A percentile compares a stretch with the other conserved stretches of the same genome.
Evolutionary conservation across 2,329 filamentous ascomycete species (phyloP).

Genomic region (Aspergillus niger): DNA sequence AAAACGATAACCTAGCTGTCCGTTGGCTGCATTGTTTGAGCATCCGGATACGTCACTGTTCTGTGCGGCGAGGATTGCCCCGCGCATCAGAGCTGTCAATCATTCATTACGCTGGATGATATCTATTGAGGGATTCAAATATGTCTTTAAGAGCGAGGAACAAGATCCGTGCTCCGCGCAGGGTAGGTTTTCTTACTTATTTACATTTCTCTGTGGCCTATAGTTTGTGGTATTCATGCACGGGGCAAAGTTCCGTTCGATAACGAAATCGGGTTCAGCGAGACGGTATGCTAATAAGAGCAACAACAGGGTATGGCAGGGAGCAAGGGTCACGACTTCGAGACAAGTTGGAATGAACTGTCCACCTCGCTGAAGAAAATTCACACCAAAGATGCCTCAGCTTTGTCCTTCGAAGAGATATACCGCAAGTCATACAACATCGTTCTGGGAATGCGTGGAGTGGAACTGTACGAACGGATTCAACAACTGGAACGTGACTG

Average conservation of each 20-base stretch:
- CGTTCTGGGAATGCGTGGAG: conserved; percentile 83
- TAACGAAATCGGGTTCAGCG: neutral
- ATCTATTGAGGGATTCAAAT: conserved; percentile 17
- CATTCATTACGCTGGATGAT: conserved; percentile 14
- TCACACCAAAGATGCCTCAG: conserved; percentile 86
- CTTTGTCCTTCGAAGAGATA: conserved; percentile 89
- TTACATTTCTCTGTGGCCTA: conserved; percentile 10
- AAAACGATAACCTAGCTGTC: too few species aligned
- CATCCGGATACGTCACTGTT: neutral
- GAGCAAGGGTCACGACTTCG: conserved; percentile 71
- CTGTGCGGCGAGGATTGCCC: conserved; percentile 12
- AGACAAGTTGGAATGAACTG: conserved; percentile 79
- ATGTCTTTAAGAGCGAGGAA: conserved; percentile 59
- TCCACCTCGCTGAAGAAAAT: conserved; percentile 80
- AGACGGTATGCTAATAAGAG: neutral
- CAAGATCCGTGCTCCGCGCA: conserved; percentile 68
- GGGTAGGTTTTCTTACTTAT: conserved; percentile 54
- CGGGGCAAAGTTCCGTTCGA: neutral
- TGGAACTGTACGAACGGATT: conserved; percentile 77
- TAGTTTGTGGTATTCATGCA: neutral
- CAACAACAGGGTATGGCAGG: conserved; percentile 54
- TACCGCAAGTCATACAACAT: conserved; percentile 95
- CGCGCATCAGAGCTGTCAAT: conserved; percentile 8
- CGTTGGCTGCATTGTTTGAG: too few species aligned
- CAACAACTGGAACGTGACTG: conserved; percentile 79